phyloP scores from a whole-genome alignment of 441 rosid genomes.

The Rhodomyrtus psidioides region DNA sequence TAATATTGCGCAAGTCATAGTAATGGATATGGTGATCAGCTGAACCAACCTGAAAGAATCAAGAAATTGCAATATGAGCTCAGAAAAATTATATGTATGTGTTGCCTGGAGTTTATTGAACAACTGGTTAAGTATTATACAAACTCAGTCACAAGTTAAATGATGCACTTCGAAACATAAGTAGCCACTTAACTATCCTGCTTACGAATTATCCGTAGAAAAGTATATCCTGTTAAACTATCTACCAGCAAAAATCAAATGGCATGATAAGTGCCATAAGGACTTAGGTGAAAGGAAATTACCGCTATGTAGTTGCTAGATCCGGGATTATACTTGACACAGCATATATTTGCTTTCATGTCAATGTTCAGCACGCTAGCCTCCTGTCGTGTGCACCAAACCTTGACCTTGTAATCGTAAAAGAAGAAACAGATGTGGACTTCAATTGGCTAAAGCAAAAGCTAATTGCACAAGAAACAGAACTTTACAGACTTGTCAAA shows the following conservation, averaged over 20 bases:
- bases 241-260: background rate
- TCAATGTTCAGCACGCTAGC: slow-evolving; percentile 91
- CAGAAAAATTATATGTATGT: background rate
- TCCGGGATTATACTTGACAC: slow-evolving; percentile 99
- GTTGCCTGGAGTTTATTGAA: background rate
- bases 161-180: background rate
- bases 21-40: slow-evolving; percentile 97
- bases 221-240: background rate
- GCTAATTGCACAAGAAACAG: background rate
- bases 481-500: background rate
- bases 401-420: slow-evolving; percentile 68
- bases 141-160: background rate
- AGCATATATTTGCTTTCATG: slow-evolving; percentile 98
- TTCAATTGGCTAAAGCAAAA: background rate
- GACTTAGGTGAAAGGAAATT: slow-evolving; percentile 7
- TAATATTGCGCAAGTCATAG: slow-evolving; percentile 80
- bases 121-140: background rate
- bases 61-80: slow-evolving; percentile 1
- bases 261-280: background rate
- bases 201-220: background rate
- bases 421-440: background rate
- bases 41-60: slow-evolving; percentile 77
- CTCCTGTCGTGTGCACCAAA: slow-evolving; percentile 98
- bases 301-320: slow-evolving; percentile 95
- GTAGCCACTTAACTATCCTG: background rate